Conservation (phyloP, 768 basidiomycete species). For the Phylloporus sp. region DNA sequence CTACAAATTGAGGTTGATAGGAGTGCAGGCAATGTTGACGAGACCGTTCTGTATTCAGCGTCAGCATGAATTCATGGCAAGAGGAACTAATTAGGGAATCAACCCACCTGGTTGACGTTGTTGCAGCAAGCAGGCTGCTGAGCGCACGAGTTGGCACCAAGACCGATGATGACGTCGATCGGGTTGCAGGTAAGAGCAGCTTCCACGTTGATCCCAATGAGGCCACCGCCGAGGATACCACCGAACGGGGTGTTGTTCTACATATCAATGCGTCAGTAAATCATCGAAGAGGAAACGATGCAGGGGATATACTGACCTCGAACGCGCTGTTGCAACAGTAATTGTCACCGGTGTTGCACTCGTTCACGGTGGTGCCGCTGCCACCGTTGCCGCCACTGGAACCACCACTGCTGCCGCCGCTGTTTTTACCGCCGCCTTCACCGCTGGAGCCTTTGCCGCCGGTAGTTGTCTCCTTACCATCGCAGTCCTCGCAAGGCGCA, state of each 20-base stretch:
- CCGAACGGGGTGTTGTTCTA: neutral
- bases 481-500: no score
- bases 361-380: no score
- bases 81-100: neutral
- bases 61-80: neutral
- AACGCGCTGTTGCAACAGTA: no score
- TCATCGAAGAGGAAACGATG: neutral
- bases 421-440: no score
- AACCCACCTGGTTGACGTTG: neutral
- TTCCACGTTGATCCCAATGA: neutral
- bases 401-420: no score
- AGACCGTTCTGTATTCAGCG: neutral
- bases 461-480: no score
- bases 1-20: neutral
- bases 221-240: neutral
- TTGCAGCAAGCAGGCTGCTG: neutral
- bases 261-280: neutral
- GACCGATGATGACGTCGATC: neutral
- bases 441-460: no score
- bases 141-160: neutral
- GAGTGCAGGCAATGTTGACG: neutral
- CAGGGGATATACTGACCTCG: neutral
- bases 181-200: neutral
- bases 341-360: no score
- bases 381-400: no score